Evolutionary conservation across 805 yeast species (phyloP).

Genomic region (Cyberlindnera euphorbiae): DNA sequence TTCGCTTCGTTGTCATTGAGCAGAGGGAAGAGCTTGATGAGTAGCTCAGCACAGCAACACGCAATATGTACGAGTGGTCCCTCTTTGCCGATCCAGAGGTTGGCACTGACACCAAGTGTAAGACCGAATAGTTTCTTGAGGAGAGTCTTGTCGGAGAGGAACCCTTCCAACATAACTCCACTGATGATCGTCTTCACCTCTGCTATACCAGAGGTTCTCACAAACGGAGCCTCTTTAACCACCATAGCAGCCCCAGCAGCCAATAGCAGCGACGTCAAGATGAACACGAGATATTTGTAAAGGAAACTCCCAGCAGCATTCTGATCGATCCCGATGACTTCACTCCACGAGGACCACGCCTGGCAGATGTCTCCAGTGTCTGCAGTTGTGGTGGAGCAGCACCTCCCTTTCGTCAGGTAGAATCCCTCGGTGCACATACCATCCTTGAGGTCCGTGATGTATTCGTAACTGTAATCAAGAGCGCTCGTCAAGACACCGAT

Average conservation of each 20-base stretch:
- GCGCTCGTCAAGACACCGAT: conserved; percentile 46
- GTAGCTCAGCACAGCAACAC: conserved; percentile 46
- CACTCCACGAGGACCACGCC: conserved; percentile 31
- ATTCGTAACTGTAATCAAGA: conserved; percentile 45
- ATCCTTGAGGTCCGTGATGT: conserved; percentile 47
- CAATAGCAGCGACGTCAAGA: conserved; percentile 33
- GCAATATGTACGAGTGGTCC: conserved; percentile 84
- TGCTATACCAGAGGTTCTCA: conserved; percentile 61
- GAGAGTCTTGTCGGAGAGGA: conserved; percentile 50
- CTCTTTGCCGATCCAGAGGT: conserved; percentile 80
- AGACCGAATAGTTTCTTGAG: conserved; percentile 53
- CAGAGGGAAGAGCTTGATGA: conserved; percentile 31
- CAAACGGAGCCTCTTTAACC: conserved; percentile 30
- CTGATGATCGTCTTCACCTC: conserved; percentile 66
- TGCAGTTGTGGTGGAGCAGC: conserved; percentile 27
- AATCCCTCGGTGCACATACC: conserved; percentile 43
- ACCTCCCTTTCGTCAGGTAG: conserved; percentile 23
- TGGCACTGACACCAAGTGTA: conserved; percentile 64
- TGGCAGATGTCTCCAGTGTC: conserved; percentile 29
- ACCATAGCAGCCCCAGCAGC: conserved; percentile 34
- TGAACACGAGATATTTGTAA: conserved; percentile 33
- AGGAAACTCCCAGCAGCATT: conserved; percentile 27
- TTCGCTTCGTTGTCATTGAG: conserved; percentile 47
- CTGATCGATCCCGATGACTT: conserved; percentile 20
- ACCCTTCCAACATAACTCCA: conserved; percentile 53